Evolutionary conservation across 2,329 filamentous ascomycete genomes (phyloP).

Genomic region (Aspergillus calidoustus): DNA sequence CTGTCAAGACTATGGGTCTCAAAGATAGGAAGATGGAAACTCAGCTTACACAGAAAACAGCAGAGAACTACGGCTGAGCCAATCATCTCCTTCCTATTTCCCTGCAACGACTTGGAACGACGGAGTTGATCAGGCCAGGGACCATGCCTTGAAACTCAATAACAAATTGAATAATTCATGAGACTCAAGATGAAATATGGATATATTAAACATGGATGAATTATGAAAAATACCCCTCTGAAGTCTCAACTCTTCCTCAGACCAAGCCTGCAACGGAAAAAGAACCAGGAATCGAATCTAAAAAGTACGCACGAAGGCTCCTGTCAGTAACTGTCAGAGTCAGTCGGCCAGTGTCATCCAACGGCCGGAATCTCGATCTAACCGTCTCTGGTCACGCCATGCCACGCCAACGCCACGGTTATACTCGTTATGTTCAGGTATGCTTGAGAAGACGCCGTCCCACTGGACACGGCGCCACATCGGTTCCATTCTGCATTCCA

Average conservation of each 20-base stretch:
- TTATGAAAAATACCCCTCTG: neutral
- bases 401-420: neutral
- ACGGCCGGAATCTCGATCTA: neutral
- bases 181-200: neutral
- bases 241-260: too few relatives aligned
- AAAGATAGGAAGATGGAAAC: neutral
- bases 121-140: too few relatives aligned
- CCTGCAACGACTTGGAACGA: too few relatives aligned
- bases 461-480: too few relatives aligned
- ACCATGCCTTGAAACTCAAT: too few relatives aligned
- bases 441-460: too few relatives aligned
- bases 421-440: too few relatives aligned
- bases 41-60: neutral
- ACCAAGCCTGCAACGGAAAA: neutral
- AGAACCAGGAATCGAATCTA: neutral
- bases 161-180: too few relatives aligned
- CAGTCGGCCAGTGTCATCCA: neutral
- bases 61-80: neutral
- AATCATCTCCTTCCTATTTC: neutral
- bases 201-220: neutral
- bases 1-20: neutral
- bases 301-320: too few relatives aligned
- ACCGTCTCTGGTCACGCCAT: neutral
- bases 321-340: too few relatives aligned
- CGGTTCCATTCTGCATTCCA: neutral